Percentiles rank a stretch among this genome's conserved stretches.
These are phyloP conservation scores for Miscanthus sacchariflorus DNA, from an alignment of 202 grass and related monocot genomes.

Conservation along the genomic window DNA sequence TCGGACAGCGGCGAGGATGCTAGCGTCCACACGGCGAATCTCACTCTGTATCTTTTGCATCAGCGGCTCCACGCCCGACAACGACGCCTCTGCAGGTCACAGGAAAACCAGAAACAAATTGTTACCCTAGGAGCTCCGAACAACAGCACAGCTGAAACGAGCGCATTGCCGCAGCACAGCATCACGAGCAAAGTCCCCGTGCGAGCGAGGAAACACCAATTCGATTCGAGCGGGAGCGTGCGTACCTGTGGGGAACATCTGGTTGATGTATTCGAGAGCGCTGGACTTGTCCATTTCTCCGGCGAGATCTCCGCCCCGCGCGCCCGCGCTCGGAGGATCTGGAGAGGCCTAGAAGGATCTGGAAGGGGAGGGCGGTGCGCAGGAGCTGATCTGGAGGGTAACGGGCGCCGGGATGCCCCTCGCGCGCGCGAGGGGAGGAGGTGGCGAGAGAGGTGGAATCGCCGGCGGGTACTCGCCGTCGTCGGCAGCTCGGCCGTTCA, in stretches of 20 bases:
- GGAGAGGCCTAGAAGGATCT: slow-evolving; percentile 48
- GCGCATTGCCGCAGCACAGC: slow-evolving; percentile 43
- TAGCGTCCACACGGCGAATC: slow-evolving; percentile 95
- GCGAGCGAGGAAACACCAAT: slow-evolving; percentile 29
- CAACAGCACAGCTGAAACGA: slow-evolving; percentile 43
- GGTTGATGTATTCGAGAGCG: slow-evolving; percentile 98
- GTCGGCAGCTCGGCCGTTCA: slow-evolving; percentile 50
- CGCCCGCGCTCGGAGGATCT: slow-evolving; percentile 41
- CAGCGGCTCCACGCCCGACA: slow-evolving; percentile 93
- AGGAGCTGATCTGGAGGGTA: slow-evolving; percentile 39
- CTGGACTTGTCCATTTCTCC: slow-evolving; percentile 92
- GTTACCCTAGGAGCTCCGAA: slow-evolving; percentile 41
- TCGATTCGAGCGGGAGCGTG: slow-evolving; percentile 2
- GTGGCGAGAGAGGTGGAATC: slow-evolving; percentile 41
- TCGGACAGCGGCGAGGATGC: slow-evolving; percentile 89
- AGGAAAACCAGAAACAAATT: slow-evolving; percentile 21
- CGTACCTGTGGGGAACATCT: slow-evolving; percentile 96
- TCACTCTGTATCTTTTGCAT: slow-evolving; percentile 99
- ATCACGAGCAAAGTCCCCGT: slow-evolving; percentile 18
- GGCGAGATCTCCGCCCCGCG: slow-evolving; percentile 49
- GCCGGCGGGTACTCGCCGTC: slow-evolving; percentile 52
- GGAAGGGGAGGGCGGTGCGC: background rate
- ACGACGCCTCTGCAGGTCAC: slow-evolving; percentile 77
- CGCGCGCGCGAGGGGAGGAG: background rate
- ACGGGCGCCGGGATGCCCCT: slow-evolving; percentile 1